Percentiles rank a stretch among this genome's conserved stretches.
phyloP scores from a whole-genome alignment of 495 filamentous ascomycete species.

The Bacidia rubella region DNA sequence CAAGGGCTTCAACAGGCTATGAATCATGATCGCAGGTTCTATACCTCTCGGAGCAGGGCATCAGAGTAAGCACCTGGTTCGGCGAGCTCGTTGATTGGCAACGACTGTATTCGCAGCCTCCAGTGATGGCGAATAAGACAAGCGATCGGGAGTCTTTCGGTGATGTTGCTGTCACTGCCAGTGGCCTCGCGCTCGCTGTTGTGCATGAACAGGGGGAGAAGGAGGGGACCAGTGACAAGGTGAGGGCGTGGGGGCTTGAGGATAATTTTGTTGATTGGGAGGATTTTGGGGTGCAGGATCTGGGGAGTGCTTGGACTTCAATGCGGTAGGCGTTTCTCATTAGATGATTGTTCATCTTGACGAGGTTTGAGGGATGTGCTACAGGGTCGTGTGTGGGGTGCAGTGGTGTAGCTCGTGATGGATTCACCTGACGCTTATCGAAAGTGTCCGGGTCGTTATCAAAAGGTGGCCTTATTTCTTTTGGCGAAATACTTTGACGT shows the following conservation, averaged over 20 bases:
- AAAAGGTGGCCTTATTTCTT: too few species aligned
- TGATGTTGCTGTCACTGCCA: slow-evolving; percentile 15
- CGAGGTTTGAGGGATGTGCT: too few species aligned
- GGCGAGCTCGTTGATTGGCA: slow-evolving; percentile 13
- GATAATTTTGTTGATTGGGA: slow-evolving; percentile 18
- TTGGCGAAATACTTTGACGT: too few species aligned
- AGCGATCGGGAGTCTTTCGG: slow-evolving; percentile 5
- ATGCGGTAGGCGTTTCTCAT: background rate
- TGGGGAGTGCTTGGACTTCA: slow-evolving; percentile 13
- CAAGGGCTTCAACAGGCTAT: too few species aligned
- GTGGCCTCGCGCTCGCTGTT: slow-evolving; percentile 16
- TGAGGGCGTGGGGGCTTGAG: slow-evolving; percentile 14
- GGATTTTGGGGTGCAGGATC: slow-evolving; percentile 12
- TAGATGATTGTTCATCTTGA: too few species aligned
- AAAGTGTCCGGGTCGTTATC: too few species aligned
- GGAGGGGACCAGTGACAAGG: too few species aligned
- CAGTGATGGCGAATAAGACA: slow-evolving; percentile 16
- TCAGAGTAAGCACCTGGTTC: slow-evolving; percentile 17
- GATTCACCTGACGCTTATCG: too few species aligned
- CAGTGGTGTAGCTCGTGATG: too few species aligned
- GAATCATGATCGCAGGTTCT: too few species aligned
- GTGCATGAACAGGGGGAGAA: slow-evolving; percentile 8
- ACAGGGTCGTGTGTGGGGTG: too few species aligned
- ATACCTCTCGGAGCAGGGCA: too few species aligned
- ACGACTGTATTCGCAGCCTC: slow-evolving; percentile 9